phyloP scores from a whole-genome alignment of 2,329 filamentous ascomycete species.

The Aureobasidium leucospermi region DNA sequence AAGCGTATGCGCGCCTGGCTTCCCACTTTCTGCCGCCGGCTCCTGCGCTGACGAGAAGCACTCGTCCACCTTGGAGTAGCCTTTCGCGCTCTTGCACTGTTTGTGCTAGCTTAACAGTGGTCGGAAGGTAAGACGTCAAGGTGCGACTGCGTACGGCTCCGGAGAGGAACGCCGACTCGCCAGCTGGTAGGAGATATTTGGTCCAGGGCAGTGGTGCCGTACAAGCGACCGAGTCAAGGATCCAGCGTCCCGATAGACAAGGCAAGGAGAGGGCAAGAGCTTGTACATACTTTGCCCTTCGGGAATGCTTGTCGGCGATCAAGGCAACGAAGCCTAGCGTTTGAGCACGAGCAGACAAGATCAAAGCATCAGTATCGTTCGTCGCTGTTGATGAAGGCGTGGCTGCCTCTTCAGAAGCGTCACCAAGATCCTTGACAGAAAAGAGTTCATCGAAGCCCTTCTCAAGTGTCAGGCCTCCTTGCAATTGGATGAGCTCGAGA shows the following conservation, averaged over 20 bases:
- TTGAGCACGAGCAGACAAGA: slow-evolving; percentile 46
- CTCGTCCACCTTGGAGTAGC: slow-evolving; percentile 20
- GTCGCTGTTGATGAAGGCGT: background rate
- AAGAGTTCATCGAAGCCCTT: slow-evolving; percentile 80
- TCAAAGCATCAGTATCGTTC: background rate
- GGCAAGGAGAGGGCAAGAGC: slow-evolving; percentile 84
- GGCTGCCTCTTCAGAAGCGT: background rate
- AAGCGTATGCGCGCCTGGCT: slow-evolving; percentile 65
- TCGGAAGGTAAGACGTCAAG: slow-evolving; percentile 53
- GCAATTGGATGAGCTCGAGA: slow-evolving; percentile 55
- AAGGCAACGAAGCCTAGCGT: slow-evolving; percentile 71
- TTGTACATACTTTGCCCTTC: slow-evolving; percentile 89
- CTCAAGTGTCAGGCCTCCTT: slow-evolving; percentile 65
- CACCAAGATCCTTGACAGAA: slow-evolving; percentile 34
- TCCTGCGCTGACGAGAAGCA: slow-evolving; percentile 39
- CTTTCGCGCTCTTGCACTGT: slow-evolving; percentile 44
- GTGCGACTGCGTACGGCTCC: slow-evolving; percentile 70
- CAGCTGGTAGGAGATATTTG: slow-evolving; percentile 77
- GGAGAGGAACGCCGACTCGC: slow-evolving; percentile 67
- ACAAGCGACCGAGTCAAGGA: slow-evolving; percentile 61
- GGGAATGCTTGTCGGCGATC: slow-evolving; percentile 77
- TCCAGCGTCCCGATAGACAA: slow-evolving; percentile 76
- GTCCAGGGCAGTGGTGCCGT: slow-evolving; percentile 62
- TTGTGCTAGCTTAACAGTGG: slow-evolving; percentile 48
- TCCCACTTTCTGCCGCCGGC: slow-evolving; percentile 47